Base-by-base conservation (phyloP, 257 asterid species). In the Fraxinus anomala region DNA sequence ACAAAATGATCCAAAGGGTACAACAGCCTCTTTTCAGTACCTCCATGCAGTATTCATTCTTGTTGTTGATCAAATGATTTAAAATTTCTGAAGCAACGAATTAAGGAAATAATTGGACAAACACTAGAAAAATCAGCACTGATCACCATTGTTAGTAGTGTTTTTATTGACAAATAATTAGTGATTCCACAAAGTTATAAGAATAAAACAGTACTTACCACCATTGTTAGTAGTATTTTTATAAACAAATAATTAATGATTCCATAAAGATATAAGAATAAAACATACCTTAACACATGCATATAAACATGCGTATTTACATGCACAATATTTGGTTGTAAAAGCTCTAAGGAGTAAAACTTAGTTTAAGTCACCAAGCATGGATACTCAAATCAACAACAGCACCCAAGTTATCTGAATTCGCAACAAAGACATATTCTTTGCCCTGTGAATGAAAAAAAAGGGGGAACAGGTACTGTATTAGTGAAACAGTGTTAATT, bases 11-110 rank as follows among this genome's bases (percentile, higher is more conserved):
- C 17, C 24, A 68, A 54, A 79, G 47, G 14, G 51, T 17, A 72
- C 31, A 74, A 37, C 19, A 65, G 37, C 49, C 56, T 63, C 8
- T 37, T 73, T 61, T 31, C 70, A 33, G 23, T 87, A 93, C 98
- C 99, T 96, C 99, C 99, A 96, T 96, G 95, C 98, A 93, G 80
- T 96, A 96, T 78, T 96, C 98, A 47, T 92, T 96, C 89, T 96
- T 91, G 79, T 96, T 91, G 34, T 78, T 85, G 80, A 96, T 82
- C 92, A 96, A 77, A 87, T 96, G 98, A 80, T 89, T 92, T 80
- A 96, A 84, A 80, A 96, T 96, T 83, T 94, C 99, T 96, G 90
- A 78, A 82, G 86, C 1, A 73, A 23, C 68, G 75, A 81, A 75
- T 89, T 81, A 93, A 92, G 96, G 97, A 80, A 66, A 77, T 54